A percentile compares a stretch with the other conserved stretches of the same genome.
Evolutionary conservation across 306 rosid species (phyloP).

Genomic region (Vigna hirtella): DNA sequence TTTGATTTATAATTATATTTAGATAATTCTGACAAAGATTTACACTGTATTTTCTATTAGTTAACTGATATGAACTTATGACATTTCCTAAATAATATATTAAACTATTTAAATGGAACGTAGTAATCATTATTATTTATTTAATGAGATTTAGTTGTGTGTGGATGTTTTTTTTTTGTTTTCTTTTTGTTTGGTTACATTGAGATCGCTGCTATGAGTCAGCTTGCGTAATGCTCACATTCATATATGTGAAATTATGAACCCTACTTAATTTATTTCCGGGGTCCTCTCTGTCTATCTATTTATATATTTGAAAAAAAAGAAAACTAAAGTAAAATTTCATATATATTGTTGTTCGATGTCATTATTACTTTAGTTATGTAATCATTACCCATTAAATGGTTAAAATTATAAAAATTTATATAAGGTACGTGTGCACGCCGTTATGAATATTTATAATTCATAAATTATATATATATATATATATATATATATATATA

Average conservation of each 20-base stretch:
- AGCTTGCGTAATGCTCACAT: slow-evolving; percentile 36
- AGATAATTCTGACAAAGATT: no score
- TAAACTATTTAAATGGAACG: no score
- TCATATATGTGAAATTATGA: slow-evolving; percentile 6
- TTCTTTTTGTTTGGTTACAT: neutral
- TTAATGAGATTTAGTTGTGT: slow-evolving; percentile 11
- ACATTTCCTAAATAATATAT: no score
- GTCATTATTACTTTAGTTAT: slow-evolving; percentile 9
- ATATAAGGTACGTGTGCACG: slow-evolving; percentile 15
- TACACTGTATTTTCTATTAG: no score
- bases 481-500: no score
- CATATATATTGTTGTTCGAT: neutral
- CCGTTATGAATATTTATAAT: neutral
- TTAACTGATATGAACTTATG: no score
- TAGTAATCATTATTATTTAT: neutral
- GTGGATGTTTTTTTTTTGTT: neutral
- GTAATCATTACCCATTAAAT: slow-evolving; percentile 38
- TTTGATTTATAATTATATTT: no score
- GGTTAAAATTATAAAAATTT: neutral
- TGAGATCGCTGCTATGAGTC: slow-evolving; percentile 10
- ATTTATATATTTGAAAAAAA: neutral
- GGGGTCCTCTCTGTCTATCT: slow-evolving; percentile 6
- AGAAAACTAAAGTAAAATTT: neutral
- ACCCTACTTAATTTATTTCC: neutral
- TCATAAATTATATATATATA: neutral